Base-by-base conservation (phyloP, 1,139 yeast genomes). In the Hemisphaericaspora xylanilytica region DNA sequence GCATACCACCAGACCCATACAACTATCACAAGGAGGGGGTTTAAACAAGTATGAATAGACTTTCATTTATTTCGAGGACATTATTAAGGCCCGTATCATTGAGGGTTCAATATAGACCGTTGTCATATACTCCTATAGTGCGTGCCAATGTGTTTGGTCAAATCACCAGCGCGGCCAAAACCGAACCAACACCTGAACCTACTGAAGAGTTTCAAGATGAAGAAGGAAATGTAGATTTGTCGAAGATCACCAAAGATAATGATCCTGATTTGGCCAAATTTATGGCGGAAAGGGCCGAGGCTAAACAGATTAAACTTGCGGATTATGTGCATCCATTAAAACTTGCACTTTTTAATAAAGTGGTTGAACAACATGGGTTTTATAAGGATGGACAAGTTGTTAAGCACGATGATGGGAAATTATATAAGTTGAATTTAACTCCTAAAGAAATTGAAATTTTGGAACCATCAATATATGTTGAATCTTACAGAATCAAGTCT, bases 401-500 rank as follows among this genome's bases (percentile, higher is more conserved):
- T 11, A 61, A 62, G 20, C 65, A 81, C 42, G 61, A 61, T 36
- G 78, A 78, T 20, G 21, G 21, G 27, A 71, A 71, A 43, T 49
- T 56, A 33, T 86, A 81, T 63, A 73, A 73, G 50, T 66, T 90
- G 47, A 63, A 67, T 28, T 72, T 89, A 43, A 68, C 80, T 5
- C 65, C 66, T 33, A 74, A 77, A 43, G 96, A 89, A 60, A 78
- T 87, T 45, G 85, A 82, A 36, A 75, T 80, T 2, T 71, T 90
- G 48, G 96, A 88, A 61, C 97, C 97, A 22, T 80, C 94, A 12
- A 76, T 90, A 21, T 88, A 80, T 61, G 63, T 86, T 43, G 75
- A 81, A 55, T 85, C 95, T 10, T 82, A 73, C 68, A 75, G 97
- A 61, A 74, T 90, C 53, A 87, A 89, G 60, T 78, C 89, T 18